phyloP scores from a whole-genome alignment of 2,329 filamentous ascomycete species.

The Paecilomyces sp. region DNA sequence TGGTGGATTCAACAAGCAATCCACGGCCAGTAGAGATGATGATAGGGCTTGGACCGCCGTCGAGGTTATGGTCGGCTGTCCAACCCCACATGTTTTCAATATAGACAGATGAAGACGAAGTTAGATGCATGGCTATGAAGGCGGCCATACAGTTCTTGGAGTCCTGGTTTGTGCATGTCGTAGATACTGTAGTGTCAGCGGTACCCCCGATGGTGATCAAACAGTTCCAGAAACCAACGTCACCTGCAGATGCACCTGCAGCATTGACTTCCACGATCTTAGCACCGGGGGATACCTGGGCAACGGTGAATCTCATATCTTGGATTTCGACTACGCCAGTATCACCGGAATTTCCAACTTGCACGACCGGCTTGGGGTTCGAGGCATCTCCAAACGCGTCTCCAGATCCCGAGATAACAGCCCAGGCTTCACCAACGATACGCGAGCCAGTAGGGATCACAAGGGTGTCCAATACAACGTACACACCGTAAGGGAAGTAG shows the following conservation, averaged over 20 bases:
- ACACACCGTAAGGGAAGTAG: conserved; percentile 52
- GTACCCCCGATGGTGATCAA: conserved; percentile 42
- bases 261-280: conserved; percentile 47
- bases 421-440: conserved; percentile 50
- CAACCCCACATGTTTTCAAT: conserved; percentile 40
- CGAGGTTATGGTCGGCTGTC: conserved; percentile 44
- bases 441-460: conserved; percentile 41
- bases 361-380: conserved; percentile 42
- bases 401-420: conserved; percentile 44
- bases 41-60: conserved; percentile 25
- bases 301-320: conserved; percentile 46
- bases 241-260: conserved; percentile 37
- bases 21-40: conserved; percentile 33
- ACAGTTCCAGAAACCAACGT: conserved; percentile 47
- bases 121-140: conserved; percentile 37
- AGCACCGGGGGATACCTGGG: conserved; percentile 35
- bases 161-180: conserved; percentile 20
- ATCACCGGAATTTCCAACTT: conserved; percentile 44
- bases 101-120: conserved; percentile 26
- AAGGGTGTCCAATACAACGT: conserved; percentile 41
- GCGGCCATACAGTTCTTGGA: no score
- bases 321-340: conserved; percentile 43
- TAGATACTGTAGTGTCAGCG: conserved; percentile 31
- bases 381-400: conserved; percentile 35
- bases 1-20: conserved; percentile 33